Evolutionary conservation across 208 protist genomes (phyloP).

Genomic region (Paratrypanosoma confusum): DNA sequence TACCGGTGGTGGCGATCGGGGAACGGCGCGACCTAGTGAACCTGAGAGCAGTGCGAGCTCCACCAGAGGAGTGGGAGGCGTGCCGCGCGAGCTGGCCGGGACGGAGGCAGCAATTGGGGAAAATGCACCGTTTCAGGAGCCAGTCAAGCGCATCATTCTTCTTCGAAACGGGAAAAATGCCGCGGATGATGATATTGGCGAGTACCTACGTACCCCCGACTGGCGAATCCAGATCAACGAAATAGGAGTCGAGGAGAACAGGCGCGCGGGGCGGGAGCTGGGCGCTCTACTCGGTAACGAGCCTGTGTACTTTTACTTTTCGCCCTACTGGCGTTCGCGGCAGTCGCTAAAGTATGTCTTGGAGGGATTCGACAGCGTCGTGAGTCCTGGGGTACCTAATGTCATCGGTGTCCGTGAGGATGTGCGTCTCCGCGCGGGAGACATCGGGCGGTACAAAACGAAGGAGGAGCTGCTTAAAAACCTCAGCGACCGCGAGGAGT

Average conservation of each 20-base stretch:
- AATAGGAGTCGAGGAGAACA: conserved; percentile 53
- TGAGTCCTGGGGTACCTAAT: conserved; percentile 33
- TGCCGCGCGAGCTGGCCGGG: too few relatives aligned
- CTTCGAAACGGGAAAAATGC: conserved; percentile 71
- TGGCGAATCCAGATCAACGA: conserved; percentile 81
- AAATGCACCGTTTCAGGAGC: conserved; percentile 50
- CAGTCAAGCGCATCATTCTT: conserved; percentile 85
- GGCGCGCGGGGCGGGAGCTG: conserved; percentile 53
- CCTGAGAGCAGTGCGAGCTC: too few relatives aligned
- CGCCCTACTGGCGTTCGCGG: conserved; percentile 78
- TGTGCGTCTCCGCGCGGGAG: conserved; percentile 84
- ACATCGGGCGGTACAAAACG: conserved; percentile 86
- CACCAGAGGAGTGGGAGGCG: too few relatives aligned
- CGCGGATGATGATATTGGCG: conserved; percentile 56
- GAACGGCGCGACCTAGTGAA: too few relatives aligned
- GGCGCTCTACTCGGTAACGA: conserved; percentile 62
- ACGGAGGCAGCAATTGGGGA: too few relatives aligned
- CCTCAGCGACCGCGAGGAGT: conserved; percentile 55
- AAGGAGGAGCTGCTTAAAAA: conserved; percentile 46
- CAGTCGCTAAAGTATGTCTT: conserved; percentile 65
- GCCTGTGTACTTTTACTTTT: conserved; percentile 84
- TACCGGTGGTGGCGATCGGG: too few relatives aligned
- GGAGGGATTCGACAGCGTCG: conserved; percentile 44
- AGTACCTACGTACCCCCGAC: conserved; percentile 71
- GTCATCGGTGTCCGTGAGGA: conserved; percentile 82